A percentile compares a stretch with the other conserved stretches of the same genome.
These are phyloP conservation scores for Cylindrodendrum hubeiense DNA, from an alignment of 2,329 filamentous ascomycete species.

Conservation along the genomic window DNA sequence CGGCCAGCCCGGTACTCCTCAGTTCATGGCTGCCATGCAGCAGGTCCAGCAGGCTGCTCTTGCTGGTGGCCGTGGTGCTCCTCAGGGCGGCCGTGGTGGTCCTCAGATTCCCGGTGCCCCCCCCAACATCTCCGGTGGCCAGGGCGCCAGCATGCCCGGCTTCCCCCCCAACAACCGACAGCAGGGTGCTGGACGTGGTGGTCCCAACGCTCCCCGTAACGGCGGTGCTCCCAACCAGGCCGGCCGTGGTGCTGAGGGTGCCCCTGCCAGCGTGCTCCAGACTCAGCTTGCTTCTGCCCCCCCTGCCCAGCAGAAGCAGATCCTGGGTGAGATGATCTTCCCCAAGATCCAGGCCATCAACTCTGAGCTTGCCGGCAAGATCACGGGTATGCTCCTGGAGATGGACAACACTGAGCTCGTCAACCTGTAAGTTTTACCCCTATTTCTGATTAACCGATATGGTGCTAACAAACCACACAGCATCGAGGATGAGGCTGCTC, in stretches of 20 bases:
- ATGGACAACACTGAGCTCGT: slow-evolving; percentile 98
- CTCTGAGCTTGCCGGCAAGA: slow-evolving; percentile 97
- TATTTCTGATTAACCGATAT: slow-evolving; percentile 29
- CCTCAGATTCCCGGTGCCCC: slow-evolving; percentile 77
- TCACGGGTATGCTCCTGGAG: slow-evolving; percentile 99
- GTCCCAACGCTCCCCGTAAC: slow-evolving; percentile 56
- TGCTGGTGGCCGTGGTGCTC: slow-evolving; percentile 72
- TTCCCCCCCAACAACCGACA: slow-evolving; percentile 69
- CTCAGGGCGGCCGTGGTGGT: slow-evolving; percentile 76
- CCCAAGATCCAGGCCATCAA: slow-evolving; percentile 97
- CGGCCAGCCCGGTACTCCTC: slow-evolving; percentile 83
- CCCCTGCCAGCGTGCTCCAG: slow-evolving; percentile 60
- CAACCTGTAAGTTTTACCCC: slow-evolving; percentile 81
- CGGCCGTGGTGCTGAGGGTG: slow-evolving; percentile 57
- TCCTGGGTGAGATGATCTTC: slow-evolving; percentile 97
- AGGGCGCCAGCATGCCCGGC: slow-evolving; percentile 63
- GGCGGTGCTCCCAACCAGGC: slow-evolving; percentile 61
- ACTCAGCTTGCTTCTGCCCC: slow-evolving; percentile 67
- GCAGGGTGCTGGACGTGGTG: slow-evolving; percentile 63
- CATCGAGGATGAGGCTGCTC: slow-evolving; percentile 88
- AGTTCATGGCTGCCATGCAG: slow-evolving; percentile 86
- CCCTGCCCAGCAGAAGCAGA: slow-evolving; percentile 94
- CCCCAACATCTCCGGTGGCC: slow-evolving; percentile 68
- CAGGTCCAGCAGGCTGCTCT: slow-evolving; percentile 76
- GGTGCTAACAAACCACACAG: slow-evolving; percentile 58